phyloP scores from a whole-genome alignment of 805 yeast species.

The Vanderwaltozyma yarrowii region DNA sequence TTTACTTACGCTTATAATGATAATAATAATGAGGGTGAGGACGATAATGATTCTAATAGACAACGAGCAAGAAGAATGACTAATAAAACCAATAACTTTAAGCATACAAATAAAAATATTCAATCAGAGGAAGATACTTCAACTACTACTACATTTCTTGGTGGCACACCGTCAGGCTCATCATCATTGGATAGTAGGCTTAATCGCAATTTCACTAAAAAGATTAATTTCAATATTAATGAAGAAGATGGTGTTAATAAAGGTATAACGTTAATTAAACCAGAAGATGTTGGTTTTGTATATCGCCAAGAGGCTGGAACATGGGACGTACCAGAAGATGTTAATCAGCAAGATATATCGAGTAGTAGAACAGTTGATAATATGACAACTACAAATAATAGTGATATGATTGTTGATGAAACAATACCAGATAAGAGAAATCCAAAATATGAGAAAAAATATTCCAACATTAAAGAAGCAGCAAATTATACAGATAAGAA shows the following conservation, averaged over 20 bases:
- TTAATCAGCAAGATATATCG: conserved; percentile 8
- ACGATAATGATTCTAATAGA: not conserved
- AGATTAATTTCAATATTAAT: not conserved
- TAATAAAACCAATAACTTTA: not conserved
- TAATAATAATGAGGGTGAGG: not conserved
- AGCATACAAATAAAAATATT: not conserved
- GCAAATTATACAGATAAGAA: not conserved
- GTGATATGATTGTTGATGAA: conserved; percentile 1
- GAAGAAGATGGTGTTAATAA: not conserved
- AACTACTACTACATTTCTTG: not conserved
- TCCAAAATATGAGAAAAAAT: not conserved
- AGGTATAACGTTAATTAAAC: conserved; percentile 14
- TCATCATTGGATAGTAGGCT: not conserved
- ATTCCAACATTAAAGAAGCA: too few relatives aligned
- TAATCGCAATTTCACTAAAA: not conserved
- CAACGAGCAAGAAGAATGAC: not conserved
- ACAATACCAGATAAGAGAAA: not conserved
- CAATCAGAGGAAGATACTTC: not conserved
- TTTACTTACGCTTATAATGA: too few relatives aligned
- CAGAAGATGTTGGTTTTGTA: conserved; percentile 21
- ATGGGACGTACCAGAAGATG: conserved; percentile 15
- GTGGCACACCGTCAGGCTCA: not conserved
- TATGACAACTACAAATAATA: conserved; percentile 5
- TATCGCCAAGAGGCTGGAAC: conserved; percentile 18
- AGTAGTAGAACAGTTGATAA: conserved; percentile 16